Evolutionary conservation across 441 rosid species (phyloP), one percentile per base, ranked within the genome.

Genomic region (Corymbia citriodora): DNA sequence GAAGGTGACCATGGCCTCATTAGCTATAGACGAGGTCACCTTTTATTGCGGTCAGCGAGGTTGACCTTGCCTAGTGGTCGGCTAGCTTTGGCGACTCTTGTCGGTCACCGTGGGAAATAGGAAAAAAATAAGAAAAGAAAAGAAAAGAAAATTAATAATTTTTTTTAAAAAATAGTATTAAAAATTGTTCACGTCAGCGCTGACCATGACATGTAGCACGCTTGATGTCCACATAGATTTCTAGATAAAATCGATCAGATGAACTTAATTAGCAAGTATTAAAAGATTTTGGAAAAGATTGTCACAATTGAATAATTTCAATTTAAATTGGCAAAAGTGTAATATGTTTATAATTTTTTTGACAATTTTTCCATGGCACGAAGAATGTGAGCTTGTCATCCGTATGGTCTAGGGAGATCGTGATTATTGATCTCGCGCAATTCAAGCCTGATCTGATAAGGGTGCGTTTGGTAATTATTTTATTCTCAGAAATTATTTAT

Each of bases 41-140:
- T 57, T 23, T 0, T 6, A 1, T 13, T 6, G 4, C 3, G 5
- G 29, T 7, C 14, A 57, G 9, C 25, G 10, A 57, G 63, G 63
- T 57, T 57, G 63, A 13, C 63, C 1, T 23, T 23, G 2, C 4
- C 59, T 0, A 55, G 3, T 21, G 61, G 11, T 25, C 2, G 21
- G 10, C 29, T 57, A 57, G 63, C 23, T 57, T 23, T 6, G 2
- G 1, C 2, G 13, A 23, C 3, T 0, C 13, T 57, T 0, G 6
- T 23, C 3, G 13, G 25, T 57, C 13, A 57, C 0, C 10, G 0
- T 0, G 25, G 0, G 23, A 57, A 57, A 57, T 0, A 57, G 9
- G 25, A 57, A 23, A 10, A 23, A 5, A 1, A 3, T 19, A 9
- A 3, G 0, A 8, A 3, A 55, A 19, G 0, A 55, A 3, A 55